These are phyloP conservation scores for Alternaria conjuncta DNA, from an alignment of 2,329 filamentous ascomycete genomes.

Conservation along the genomic window DNA sequence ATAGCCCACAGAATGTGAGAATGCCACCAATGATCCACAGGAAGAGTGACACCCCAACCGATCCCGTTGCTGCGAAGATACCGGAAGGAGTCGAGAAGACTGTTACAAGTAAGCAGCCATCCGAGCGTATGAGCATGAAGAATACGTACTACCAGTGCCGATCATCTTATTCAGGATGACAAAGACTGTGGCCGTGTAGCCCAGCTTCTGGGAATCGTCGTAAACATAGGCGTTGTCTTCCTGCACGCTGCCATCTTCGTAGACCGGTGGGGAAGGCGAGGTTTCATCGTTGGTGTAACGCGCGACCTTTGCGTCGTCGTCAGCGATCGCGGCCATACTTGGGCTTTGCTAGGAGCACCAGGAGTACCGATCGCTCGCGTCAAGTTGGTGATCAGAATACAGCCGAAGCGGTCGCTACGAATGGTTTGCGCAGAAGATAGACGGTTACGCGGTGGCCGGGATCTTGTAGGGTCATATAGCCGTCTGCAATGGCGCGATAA, in stretches of 20 bases:
- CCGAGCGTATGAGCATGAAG: background rate
- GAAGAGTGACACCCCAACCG: conserved; percentile 60
- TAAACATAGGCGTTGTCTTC: conserved; percentile 43
- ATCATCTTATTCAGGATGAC: conserved; percentile 46
- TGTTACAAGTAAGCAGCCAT: conserved; percentile 15
- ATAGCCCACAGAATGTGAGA: conserved; percentile 65
- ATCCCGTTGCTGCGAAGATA: conserved; percentile 63
- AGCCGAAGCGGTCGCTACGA: background rate
- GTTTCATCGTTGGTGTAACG: conserved; percentile 17
- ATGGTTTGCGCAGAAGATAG: conserved; percentile 6
- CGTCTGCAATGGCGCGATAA: conserved; percentile 21
- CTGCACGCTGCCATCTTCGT: conserved; percentile 34
- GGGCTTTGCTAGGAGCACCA: background rate
- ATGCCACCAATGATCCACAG: conserved; percentile 62
- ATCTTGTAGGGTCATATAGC: conserved; percentile 25
- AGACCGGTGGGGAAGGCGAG: conserved; percentile 20
- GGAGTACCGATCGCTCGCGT: background rate
- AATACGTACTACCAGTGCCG: conserved; percentile 33
- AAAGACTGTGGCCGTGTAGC: conserved; percentile 43
- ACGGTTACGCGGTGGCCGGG: conserved; percentile 13
- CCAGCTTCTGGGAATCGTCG: conserved; percentile 41
- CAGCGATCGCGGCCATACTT: conserved; percentile 30
- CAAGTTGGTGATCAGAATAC: background rate
- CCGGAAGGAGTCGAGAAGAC: conserved; percentile 64
- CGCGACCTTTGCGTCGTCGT: conserved; percentile 30